Evolutionary conservation across 2,329 filamentous ascomycete species (phyloP).

Genomic region (Epichloe typhina): DNA sequence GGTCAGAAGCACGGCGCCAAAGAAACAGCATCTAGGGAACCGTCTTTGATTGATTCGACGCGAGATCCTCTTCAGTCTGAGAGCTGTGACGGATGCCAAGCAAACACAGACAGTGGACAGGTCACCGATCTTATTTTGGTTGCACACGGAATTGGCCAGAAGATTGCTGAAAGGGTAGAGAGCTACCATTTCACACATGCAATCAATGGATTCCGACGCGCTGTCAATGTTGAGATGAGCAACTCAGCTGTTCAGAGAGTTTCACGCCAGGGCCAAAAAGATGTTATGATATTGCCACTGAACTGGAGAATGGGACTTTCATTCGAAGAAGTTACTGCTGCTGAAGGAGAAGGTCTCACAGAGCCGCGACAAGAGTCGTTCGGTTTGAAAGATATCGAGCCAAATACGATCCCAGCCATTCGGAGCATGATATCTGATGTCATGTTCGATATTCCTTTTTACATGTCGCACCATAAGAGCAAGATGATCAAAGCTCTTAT

Average conservation of each 20-base stretch:
- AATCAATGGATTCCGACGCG: conserved; percentile 78
- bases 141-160: conserved; percentile 92
- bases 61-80: conserved; percentile 17
- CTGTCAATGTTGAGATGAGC: conserved; percentile 72
- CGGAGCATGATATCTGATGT: conserved; percentile 90
- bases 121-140: conserved; percentile 84
- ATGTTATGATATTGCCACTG: conserved; percentile 84
- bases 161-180: conserved; percentile 85
- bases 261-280: conserved; percentile 64
- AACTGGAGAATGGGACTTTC: conserved; percentile 89
- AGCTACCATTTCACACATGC: conserved; percentile 96
- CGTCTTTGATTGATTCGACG: background rate
- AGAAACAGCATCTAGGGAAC: background rate
- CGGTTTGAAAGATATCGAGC: conserved; percentile 77
- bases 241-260: conserved; percentile 61
- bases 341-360: conserved; percentile 37
- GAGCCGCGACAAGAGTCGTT: conserved; percentile 46
- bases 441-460: conserved; percentile 94
- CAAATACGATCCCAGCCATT: conserved; percentile 79
- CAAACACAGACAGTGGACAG: conserved; percentile 49
- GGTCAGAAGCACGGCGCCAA: background rate
- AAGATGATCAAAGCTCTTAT: conserved; percentile 90
- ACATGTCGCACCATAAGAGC: conserved; percentile 88
- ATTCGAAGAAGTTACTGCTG: conserved; percentile 65
- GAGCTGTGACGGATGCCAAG: conserved; percentile 43